These are phyloP conservation scores for Geranium brycei DNA, from an alignment of 345 rosid genomes.

Conservation along the genomic window DNA sequence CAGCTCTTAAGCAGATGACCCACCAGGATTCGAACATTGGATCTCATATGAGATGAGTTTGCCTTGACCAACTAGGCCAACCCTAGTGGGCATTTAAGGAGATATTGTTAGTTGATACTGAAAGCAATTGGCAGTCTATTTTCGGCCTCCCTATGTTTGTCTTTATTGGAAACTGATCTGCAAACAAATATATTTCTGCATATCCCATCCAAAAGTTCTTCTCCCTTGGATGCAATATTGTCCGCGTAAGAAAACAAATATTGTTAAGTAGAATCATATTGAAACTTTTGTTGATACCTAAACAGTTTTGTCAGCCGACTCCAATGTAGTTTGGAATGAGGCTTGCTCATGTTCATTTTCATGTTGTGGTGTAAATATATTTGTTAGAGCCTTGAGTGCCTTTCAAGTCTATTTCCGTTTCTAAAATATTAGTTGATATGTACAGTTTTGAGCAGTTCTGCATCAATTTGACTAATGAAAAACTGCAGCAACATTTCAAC, in stretches of 20 bases:
- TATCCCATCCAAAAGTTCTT: no score
- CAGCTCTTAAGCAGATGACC: no score
- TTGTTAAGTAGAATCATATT: no score
- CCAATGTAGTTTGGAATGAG: neutral
- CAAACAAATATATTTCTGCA: neutral
- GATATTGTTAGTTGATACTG: no score
- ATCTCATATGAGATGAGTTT: no score
- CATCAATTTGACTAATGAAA: no score
- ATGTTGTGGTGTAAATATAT: constrained; percentile 6
- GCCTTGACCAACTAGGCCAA: no score
- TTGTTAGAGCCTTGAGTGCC: neutral
- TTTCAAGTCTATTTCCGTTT: constrained; percentile 7
- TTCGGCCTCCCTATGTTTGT: no score
- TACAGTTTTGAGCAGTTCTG: constrained; percentile 23
- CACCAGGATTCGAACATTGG: no score
- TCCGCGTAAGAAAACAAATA: neutral
- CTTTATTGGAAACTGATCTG: neutral
- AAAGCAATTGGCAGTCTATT: no score
- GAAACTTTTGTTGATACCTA: neutral
- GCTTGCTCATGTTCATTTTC: neutral
- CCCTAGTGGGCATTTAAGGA: no score
- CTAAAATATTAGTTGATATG: constrained; percentile 10
- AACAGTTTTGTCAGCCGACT: neutral
- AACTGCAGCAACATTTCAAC: constrained; percentile 9
- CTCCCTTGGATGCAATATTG: no score